Conservation (phyloP, 306 rosid genomes). For the Cucurbita moschata region DNA sequence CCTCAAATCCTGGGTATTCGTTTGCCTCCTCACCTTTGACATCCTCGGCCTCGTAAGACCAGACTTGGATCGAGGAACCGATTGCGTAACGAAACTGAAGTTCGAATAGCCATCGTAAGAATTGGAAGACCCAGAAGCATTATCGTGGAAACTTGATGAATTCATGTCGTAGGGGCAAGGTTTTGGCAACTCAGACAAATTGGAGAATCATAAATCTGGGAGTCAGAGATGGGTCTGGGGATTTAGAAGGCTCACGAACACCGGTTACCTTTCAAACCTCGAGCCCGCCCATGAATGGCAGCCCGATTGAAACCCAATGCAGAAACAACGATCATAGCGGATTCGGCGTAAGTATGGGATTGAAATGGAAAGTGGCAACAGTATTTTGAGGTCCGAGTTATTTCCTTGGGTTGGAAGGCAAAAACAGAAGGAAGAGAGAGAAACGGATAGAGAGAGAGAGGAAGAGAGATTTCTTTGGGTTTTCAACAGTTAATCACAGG, state of each 20-base stretch:
- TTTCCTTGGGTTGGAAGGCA: background rate
- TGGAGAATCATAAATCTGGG: background rate
- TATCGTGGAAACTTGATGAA: slow-evolving; percentile 26
- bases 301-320: slow-evolving; percentile 1
- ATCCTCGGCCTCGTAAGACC: slow-evolving; percentile 51
- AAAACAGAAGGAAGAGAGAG: background rate
- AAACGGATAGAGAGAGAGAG: background rate
- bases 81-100: slow-evolving; percentile 27
- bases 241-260: background rate
- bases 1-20: slow-evolving; percentile 27
- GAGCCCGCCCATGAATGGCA: background rate
- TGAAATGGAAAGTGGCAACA: slow-evolving; percentile 1
- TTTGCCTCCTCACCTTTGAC: slow-evolving; percentile 41
- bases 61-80: slow-evolving; percentile 29
- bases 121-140: slow-evolving; percentile 28
- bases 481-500: background rate
- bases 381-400: background rate
- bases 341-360: background rate
- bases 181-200: background rate
- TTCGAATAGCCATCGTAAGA: slow-evolving; percentile 11
- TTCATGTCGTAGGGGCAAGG: slow-evolving; percentile 28
- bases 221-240: background rate
- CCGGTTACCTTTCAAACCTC: background rate
- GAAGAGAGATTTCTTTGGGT: background rate
- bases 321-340: background rate